Base-by-base conservation (phyloP, 495 filamentous ascomycete species). In the Niebla homalea region DNA sequence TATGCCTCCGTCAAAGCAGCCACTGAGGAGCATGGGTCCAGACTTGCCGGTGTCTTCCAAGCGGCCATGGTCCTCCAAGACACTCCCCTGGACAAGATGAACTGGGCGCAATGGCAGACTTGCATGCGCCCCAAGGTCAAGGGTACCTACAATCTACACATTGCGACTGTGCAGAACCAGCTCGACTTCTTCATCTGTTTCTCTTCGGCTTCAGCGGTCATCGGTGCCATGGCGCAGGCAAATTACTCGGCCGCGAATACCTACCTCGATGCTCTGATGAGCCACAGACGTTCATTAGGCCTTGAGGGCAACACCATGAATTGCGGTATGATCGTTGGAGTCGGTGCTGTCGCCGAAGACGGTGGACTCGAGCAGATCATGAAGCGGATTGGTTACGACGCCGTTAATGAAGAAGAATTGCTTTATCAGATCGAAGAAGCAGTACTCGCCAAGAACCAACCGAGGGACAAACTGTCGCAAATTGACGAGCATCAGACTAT, bases 91-190 rank as follows among this genome's bases (percentile, higher is more conserved):
- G 73, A 76, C 46, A 74, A 79, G 46, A 76, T 81, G 72, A 68
- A 66, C 5, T 69, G 64, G 49, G 62, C 73, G 2, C 62, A 75
- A 15, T 79, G 73, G 53, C 62, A 60, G 15, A 64, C 67, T 5
- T 75, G 71, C 40, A 71, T 76, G 25, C 63, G 67, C 43, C 71
- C 75, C 32, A 83, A 82, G 57, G 73, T 80, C 0, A 58, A 70
- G 22, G 77, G 74, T 7, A 58, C 66, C 16, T 60, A 57, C 61
- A 72, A 73, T 47, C 56, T 73, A 3, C 68, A 71, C 48, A 49
- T 40, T 20, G 52, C 52, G 3, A 55, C 48, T 36, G 14, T 55
- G 23, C 57, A 68, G 3, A 25, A 38, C 52, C 41, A 53, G 1
- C 55, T 73, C 11, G 69, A 71, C 58, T 73, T 73, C 60, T 73